Percentiles rank a stretch among this genome's conserved stretches.
Evolutionary conservation across 169 alveolate genomes (phyloP).

Genomic region (Cryptosporidium viatorum): DNA sequence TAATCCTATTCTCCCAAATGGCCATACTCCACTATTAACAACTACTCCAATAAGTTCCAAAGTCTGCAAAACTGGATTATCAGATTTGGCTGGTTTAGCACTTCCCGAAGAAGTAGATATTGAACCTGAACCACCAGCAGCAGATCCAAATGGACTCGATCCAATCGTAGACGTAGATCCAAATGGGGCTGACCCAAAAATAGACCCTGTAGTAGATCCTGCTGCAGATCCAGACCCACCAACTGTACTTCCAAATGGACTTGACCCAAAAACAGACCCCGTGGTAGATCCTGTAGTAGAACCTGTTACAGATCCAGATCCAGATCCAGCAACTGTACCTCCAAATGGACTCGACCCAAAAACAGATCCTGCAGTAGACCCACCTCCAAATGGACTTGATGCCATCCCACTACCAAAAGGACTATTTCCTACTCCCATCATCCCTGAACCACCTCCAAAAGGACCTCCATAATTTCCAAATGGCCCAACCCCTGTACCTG

Average conservation of each 20-base stretch:
- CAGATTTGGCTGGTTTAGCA: neutral
- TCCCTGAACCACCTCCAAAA: neutral
- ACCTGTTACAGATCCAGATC: neutral
- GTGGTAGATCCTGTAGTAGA: neutral
- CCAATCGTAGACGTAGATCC: neutral
- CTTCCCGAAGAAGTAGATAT: neutral
- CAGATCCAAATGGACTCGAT: neutral
- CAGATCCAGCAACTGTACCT: neutral
- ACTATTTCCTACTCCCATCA: neutral
- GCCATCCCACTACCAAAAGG: neutral
- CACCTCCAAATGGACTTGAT: constrained; percentile 2
- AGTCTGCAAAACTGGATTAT: constrained; percentile 31
- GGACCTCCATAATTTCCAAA: neutral
- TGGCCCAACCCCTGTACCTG: neutral
- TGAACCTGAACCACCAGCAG: neutral
- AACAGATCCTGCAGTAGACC: neutral
- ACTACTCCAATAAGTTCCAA: constrained; percentile 55
- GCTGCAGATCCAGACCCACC: neutral
- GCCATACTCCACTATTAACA: constrained; percentile 72
- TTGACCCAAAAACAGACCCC: neutral
- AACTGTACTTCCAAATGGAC: neutral
- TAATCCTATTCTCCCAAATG: constrained; percentile 62
- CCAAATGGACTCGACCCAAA: constrained; percentile 2
- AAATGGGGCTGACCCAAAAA: neutral
- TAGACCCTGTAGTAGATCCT: neutral